These are phyloP conservation scores for Tricholomella constricta DNA, from an alignment of 768 basidiomycete genomes.

Conservation along the genomic window DNA sequence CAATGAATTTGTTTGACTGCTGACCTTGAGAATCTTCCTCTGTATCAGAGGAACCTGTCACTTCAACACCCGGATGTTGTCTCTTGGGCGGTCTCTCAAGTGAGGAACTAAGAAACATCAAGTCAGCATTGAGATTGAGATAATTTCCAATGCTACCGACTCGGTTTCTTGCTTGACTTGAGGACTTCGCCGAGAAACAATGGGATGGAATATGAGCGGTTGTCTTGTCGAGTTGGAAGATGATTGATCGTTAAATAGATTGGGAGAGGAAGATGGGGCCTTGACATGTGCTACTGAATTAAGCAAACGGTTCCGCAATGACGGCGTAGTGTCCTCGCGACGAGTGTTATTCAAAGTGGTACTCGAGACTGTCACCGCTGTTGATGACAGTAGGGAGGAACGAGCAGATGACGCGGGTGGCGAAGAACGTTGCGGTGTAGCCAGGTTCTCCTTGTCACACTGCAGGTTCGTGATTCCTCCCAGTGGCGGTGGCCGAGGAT, in stretches of 20 bases:
- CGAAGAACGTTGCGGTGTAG: conserved; percentile 13
- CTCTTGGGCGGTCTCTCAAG: conserved; percentile 7
- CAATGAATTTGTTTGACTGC: too few species aligned
- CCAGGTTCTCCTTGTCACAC: conserved; percentile 28
- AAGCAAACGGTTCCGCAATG: conserved; percentile 1
- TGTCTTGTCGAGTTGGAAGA: conserved; percentile 14
- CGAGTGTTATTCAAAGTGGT: conserved; percentile 16
- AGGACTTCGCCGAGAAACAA: conserved; percentile 9
- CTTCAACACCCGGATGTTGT: conserved; percentile 13
- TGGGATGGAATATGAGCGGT: conserved; percentile 26
- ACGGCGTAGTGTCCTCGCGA: background rate
- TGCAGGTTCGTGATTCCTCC: conserved; percentile 20
- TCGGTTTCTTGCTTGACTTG: conserved; percentile 19
- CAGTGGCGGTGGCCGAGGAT: conserved; percentile 24
- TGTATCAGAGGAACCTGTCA: conserved; percentile 34
- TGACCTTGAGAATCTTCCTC: conserved; percentile 44
- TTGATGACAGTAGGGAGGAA: background rate
- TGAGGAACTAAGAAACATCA: too few species aligned
- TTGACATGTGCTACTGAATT: conserved; percentile 3
- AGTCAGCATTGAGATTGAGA: too few species aligned
- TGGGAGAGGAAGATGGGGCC: conserved; percentile 26
- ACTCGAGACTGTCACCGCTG: conserved; percentile 4
- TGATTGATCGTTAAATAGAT: conserved; percentile 12
- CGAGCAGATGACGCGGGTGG: background rate
- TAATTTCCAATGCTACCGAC: too few species aligned